Evolutionary conservation across 805 yeast species (phyloP), one percentile per base, ranked within the genome.

Genomic region (Hemisphaericaspora nanyangensis): DNA sequence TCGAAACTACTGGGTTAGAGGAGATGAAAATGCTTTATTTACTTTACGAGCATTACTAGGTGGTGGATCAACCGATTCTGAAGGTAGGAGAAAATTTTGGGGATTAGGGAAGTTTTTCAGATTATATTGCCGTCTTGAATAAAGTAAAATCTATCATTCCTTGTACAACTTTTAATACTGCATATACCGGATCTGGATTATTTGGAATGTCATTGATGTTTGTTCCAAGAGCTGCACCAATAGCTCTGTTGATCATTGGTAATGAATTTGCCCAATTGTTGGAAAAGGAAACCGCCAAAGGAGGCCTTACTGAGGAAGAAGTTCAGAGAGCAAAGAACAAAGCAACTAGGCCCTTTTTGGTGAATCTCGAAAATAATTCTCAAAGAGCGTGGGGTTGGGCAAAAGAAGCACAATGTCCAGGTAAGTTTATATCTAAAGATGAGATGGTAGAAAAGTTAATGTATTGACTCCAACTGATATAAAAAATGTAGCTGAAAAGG

Each of bases 61-160:
- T 31, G 97, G 98, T 27, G 99, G 98, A 41, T 95, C 96, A 5
- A 88, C 98, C 1, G 93, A 93, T 56, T 82, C 95, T 15, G 98
- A 99, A 13, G 99, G 99, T 38, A 93, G 93, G 62, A 99, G 99
- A 4, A 90, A 93, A 97, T 93, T 89, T 59, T 87, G 96, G 3
- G 75, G 98, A 43, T 76, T 95, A 17, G n/a, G n/a, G n/a, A n/a
- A n/a, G n/a, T n/a, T n/a, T n/a, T n/a, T n/a, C n/a, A n/a, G n/a
- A n/a, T n/a, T 93, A 89, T 67, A 87, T 96, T 0, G 79, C 89
- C 50, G 95, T 93, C 2, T 71, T 93, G 56, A 91, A 91, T 63
- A 93, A 85, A 58, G 86, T 85, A 57, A 95, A 95, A 29, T 90
- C 84, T 58, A 80, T 93, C 37, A 99, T 93, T 56, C 82, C 85